Evolutionary conservation across 1,284 basidiomycete genomes (phyloP), one percentile per base, ranked within the genome.

Genomic region (Cryptococcus neoformans): DNA sequence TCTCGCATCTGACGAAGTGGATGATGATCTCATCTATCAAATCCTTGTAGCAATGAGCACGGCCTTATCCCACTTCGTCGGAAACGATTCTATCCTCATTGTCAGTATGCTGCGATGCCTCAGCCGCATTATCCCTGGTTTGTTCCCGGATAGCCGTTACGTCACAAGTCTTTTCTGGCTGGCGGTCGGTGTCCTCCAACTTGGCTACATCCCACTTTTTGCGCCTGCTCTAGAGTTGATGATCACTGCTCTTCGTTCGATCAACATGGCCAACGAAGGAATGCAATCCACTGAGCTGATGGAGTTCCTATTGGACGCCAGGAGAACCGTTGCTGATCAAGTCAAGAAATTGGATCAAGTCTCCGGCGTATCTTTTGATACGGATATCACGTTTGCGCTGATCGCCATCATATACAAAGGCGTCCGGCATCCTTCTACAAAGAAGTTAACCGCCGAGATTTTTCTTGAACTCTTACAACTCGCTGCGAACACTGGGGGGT

Each of bases 71-170:
- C 67, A 75, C 44, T 69, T 75, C 62, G 49, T 65, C 36, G 72
- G 73, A 40, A 56, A 60, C 44, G 69, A 76, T 57, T 66, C 67
- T n/a, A 59, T 70, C 35, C 61, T 88, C 6, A 83, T 92, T 39
- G 84, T 90, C 64, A 88, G 87, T 77, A 92, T 95, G 87, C 81
- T 93, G 36, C 84, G 90, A 57, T 92, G 90, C 74, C 83, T 94
- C 62, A 84, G 85, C 68, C 86, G 86, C 63, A 83, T 92, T 55
- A 83, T 90, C 6, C 85, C 87, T 12, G 85, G 85, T 10, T 79
- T 92, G 9, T 79, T 83, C 1, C 78, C 82, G 47, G 82, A 85
- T 51, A 90, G 88, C 41, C 82, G 89, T 56, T 92, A 92, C 73
- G 79, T 88, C 7, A 78, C 82, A 16, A 84, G 85, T 58, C 79